Conservation (phyloP, 768 basidiomycete species). For the Auricularia sp. region DNA sequence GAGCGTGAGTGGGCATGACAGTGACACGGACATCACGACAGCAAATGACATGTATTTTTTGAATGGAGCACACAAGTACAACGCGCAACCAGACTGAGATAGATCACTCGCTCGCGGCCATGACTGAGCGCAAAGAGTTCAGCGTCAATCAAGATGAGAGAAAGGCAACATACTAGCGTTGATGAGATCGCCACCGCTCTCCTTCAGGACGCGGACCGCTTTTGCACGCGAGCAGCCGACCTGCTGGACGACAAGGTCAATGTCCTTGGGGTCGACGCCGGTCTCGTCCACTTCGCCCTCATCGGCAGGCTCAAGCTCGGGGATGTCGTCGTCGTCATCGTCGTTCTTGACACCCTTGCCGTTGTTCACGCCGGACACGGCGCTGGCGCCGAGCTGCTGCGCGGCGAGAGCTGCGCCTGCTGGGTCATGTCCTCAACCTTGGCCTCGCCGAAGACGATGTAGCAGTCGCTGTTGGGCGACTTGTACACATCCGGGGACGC, state of each 20-base stretch:
- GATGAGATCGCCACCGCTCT: slow-evolving; percentile 88
- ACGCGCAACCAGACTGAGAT: background rate
- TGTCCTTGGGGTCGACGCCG: slow-evolving; percentile 86
- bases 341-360: slow-evolving; percentile 35
- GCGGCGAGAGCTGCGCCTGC: slow-evolving; percentile 64
- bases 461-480: slow-evolving; percentile 92
- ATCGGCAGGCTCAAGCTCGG: slow-evolving; percentile 76
- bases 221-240: slow-evolving; percentile 86
- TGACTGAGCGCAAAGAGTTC: slow-evolving; percentile 42
- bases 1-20: background rate
- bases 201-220: slow-evolving; percentile 83
- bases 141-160: background rate
- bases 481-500: slow-evolving; percentile 95
- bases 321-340: slow-evolving; percentile 61
- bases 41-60: background rate
- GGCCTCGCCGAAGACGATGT: slow-evolving; percentile 98
- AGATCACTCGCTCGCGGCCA: slow-evolving; percentile 82
- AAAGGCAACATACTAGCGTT: slow-evolving; percentile 72
- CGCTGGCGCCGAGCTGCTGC: slow-evolving; percentile 52
- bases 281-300: slow-evolving; percentile 78
- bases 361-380: slow-evolving; percentile 39
- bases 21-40: background rate
- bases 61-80: slow-evolving; percentile 12
- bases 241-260: slow-evolving; percentile 85
- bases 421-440: slow-evolving; percentile 89